These are phyloP conservation scores for Suillus decipiens DNA, from an alignment of 768 basidiomycete species.

Conservation along the genomic window DNA sequence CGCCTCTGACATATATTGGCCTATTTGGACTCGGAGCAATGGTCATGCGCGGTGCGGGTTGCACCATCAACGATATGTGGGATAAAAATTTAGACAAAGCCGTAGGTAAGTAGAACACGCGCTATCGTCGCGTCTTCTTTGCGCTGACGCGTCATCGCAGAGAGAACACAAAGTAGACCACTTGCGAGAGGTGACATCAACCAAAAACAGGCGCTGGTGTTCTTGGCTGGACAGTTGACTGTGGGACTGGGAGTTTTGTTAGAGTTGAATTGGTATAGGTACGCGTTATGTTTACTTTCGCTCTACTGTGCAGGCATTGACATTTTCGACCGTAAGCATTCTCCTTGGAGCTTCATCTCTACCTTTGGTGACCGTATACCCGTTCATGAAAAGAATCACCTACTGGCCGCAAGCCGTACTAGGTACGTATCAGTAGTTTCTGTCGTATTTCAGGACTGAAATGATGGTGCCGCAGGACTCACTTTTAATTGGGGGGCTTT, in stretches of 20 bases:
- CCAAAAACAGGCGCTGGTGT: constrained; percentile 70
- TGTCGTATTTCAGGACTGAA: background rate
- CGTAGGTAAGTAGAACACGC: constrained; percentile 61
- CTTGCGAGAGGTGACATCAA: constrained; percentile 84
- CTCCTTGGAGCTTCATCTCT: constrained; percentile 90
- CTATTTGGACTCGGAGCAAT: constrained; percentile 90
- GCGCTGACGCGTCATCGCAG: constrained; percentile 39
- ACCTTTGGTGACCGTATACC: constrained; percentile 85
- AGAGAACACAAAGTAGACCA: constrained; percentile 84
- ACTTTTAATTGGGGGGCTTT: constrained; percentile 98
- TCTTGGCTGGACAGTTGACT: constrained; percentile 80
- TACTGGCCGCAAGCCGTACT: constrained; percentile 97
- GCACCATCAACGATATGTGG: constrained; percentile 99
- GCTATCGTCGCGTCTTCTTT: background rate
- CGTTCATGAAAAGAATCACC: constrained; percentile 95
- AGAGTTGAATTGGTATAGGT: constrained; percentile 97
- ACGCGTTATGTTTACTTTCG: constrained; percentile 20
- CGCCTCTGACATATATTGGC: constrained; percentile 72
- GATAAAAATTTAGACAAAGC: constrained; percentile 88
- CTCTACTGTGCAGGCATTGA: background rate
- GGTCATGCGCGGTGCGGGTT: constrained; percentile 97
- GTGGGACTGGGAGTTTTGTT: constrained; percentile 83
- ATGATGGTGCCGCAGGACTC: constrained; percentile 54
- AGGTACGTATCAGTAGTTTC: constrained; percentile 48
- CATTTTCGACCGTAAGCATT: constrained; percentile 54